Evolutionary conservation across 495 filamentous ascomycete species (phyloP).

Genomic region (Neurospora sublineolata): DNA sequence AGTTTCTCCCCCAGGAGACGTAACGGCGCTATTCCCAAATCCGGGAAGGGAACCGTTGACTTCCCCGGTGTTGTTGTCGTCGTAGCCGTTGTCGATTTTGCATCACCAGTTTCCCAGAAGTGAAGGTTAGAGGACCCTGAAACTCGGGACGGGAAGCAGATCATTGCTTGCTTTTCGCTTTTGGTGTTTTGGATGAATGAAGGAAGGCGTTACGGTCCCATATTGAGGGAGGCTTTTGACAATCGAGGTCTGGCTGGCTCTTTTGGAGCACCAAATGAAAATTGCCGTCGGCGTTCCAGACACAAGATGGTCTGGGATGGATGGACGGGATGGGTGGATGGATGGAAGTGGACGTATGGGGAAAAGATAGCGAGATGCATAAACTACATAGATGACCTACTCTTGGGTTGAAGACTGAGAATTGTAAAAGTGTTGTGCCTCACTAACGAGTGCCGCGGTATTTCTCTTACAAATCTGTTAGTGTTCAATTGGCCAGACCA

Average conservation of each 20-base stretch:
- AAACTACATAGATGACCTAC: not conserved
- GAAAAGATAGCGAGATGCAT: not conserved
- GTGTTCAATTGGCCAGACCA: not conserved
- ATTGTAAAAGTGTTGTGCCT: not conserved
- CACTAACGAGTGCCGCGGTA: not conserved
- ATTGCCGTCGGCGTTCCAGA: not conserved
- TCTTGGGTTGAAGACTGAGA: not conserved
- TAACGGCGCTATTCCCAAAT: not conserved
- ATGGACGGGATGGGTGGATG: not conserved
- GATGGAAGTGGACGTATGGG: not conserved
- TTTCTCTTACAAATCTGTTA: not conserved
- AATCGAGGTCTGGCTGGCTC: not conserved
- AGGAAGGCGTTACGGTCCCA: not conserved
- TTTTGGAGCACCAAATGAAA: not conserved
- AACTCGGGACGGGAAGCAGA: not conserved
- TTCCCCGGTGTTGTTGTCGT: not conserved
- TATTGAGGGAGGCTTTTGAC: not conserved
- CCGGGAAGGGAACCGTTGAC: not conserved
- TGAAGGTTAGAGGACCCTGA: not conserved
- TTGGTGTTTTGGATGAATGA: not conserved
- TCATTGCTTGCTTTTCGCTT: not conserved
- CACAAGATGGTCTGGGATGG: not conserved
- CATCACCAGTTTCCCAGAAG: not conserved
- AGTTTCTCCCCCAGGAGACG: not conserved
- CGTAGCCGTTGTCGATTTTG: not conserved